Evolutionary conservation across 2,329 filamentous ascomycete species (phyloP).

Genomic region (Aureobasidium vineae): DNA sequence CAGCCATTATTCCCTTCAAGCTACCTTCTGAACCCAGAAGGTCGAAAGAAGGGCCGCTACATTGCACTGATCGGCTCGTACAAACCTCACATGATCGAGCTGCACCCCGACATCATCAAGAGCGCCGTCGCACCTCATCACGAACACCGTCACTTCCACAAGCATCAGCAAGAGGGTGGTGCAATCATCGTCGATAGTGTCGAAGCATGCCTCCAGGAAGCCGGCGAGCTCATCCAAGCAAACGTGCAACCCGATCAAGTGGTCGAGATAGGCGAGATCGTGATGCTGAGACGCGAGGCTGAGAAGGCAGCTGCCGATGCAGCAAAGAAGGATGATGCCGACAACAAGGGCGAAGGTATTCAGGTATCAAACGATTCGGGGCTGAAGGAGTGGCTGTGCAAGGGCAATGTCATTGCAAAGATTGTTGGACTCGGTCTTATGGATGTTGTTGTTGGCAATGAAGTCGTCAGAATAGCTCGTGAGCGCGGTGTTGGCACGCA

Average conservation of each 20-base stretch:
- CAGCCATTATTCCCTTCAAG: constrained; percentile 71
- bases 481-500: constrained; percentile 56
- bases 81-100: constrained; percentile 73
- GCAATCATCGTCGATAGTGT: constrained; percentile 66
- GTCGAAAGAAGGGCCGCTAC: constrained; percentile 66
- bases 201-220: constrained; percentile 74
- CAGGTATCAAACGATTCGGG: constrained; percentile 40
- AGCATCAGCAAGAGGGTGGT: constrained; percentile 58
- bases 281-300: constrained; percentile 60
- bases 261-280: constrained; percentile 81
- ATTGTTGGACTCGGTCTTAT: constrained; percentile 66
- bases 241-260: constrained; percentile 70
- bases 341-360: constrained; percentile 31
- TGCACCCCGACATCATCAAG: constrained; percentile 72
- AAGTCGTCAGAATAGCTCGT: constrained; percentile 57
- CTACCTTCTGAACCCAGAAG: constrained; percentile 70
- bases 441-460: constrained; percentile 63
- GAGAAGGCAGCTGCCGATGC: constrained; percentile 37
- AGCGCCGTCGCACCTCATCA: constrained; percentile 59
- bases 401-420: constrained; percentile 68
- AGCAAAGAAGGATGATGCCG: constrained; percentile 29
- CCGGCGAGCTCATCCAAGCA: constrained; percentile 81
- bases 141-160: constrained; percentile 61
- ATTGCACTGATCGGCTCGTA: constrained; percentile 71
- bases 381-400: constrained; percentile 59